Evolutionary conservation across 768 basidiomycete genomes (phyloP).

Genomic region (Podaxis rugospora): DNA sequence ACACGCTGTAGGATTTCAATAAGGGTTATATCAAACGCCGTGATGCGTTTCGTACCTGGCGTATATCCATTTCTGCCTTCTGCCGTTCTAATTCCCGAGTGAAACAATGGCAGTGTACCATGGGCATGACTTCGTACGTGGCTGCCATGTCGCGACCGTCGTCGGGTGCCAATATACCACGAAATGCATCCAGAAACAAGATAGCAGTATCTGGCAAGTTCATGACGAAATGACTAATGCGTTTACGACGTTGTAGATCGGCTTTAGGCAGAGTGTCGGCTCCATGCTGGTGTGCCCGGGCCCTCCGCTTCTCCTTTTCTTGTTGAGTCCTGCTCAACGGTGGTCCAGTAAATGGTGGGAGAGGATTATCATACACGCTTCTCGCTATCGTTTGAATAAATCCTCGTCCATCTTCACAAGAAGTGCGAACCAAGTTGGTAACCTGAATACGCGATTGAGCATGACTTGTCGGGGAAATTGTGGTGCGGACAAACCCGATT

Average conservation of each 20-base stretch:
- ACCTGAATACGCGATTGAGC: constrained; percentile 45
- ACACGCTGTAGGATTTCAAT: constrained; percentile 51
- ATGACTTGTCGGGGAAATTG: not conserved
- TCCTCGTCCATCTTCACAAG: constrained; percentile 79
- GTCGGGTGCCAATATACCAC: constrained; percentile 53
- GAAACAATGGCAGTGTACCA: constrained; percentile 96
- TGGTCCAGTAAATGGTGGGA: constrained; percentile 52
- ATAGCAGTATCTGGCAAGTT: constrained; percentile 94
- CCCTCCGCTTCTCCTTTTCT: constrained; percentile 33
- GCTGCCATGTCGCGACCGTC: constrained; percentile 32
- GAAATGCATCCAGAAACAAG: constrained; percentile 84
- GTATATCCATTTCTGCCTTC: constrained; percentile 73
- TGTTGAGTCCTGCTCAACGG: constrained; percentile 42
- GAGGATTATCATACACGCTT: constrained; percentile 58
- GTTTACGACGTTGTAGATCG: constrained; percentile 29
- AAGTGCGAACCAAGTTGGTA: constrained; percentile 58
- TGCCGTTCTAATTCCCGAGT: constrained; percentile 74
- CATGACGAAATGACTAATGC: constrained; percentile 92
- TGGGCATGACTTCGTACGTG: constrained; percentile 68
- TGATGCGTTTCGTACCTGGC: constrained; percentile 49
- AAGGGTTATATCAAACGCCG: constrained; percentile 11
- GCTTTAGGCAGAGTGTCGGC: constrained; percentile 20
- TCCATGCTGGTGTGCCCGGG: constrained; percentile 11
- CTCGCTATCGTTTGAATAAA: constrained; percentile 67
- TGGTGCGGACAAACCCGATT: constrained; percentile 62